Base-by-base conservation (phyloP, 106 monocot species). In the Allium fistulosum region DNA sequence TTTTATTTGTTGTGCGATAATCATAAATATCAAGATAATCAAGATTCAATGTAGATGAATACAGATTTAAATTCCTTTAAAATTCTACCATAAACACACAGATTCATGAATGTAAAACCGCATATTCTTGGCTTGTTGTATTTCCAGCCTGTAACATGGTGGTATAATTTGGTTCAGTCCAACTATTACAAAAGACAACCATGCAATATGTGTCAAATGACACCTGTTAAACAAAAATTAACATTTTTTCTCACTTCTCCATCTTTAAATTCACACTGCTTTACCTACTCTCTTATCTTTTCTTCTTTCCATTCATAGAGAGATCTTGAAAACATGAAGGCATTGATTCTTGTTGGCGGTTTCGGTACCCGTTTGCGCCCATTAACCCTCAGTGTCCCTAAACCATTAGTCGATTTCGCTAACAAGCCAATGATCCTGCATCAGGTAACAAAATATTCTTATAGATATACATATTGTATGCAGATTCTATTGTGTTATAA, bases 361-460 rank as follows among this genome's bases (percentile, higher is more conserved):
- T 85, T 85, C 18, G 85, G 85, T 10, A 85, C 85, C 51, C 81
- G 85, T n/a, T 77, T 85, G 64, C 71, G 85, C 45, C 85, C 85
- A 46, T 66, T 85, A 67, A 85, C 85, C 17, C 78, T 85, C 58
- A 85, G 85, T 59, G 70, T 85, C 64, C 85, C 85, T 4, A 85
- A 85, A 65, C 85, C 85, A 8, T 75, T 85, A 7, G 85, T 85
- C 56, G 85, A 85, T 64, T 85, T 85, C 67, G 85, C 74, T 11
- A 85, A 85, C 72, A 85, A 85, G 51, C 85, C 85, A 48, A 85
- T 85, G 85, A 85, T 85, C 75, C 72, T 85, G 48, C 85, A 85
- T 76, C 85, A 85, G 85, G 85, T 85, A 67, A 69, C 14, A 8
- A 13, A 37, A 37, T 4, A 37, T 4, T 37, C 37, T 37, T 37